Conservation (phyloP, 768 basidiomycete species). For the Mycena rebaudengoi region DNA sequence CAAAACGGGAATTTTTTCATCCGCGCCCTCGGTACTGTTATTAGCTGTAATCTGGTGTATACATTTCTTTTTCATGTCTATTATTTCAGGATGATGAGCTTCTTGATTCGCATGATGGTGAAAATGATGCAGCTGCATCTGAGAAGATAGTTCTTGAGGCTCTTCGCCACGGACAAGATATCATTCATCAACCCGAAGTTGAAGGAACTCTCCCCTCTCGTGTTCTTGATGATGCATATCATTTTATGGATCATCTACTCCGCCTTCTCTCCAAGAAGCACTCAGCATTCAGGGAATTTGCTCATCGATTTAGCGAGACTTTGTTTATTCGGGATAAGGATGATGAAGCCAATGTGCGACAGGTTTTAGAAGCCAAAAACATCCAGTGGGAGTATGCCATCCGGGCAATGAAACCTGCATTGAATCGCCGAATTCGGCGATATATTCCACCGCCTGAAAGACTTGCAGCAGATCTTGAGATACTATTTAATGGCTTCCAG, state of each 20-base stretch:
- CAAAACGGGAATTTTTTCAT: too few relatives aligned
- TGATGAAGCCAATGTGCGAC: background rate
- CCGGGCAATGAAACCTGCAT: background rate
- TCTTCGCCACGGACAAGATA: background rate
- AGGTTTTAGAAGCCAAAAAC: background rate
- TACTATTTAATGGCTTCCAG: background rate
- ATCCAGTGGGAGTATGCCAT: background rate
- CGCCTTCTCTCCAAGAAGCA: slow-evolving; percentile 1
- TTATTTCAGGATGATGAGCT: too few relatives aligned
- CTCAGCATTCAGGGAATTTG: slow-evolving; percentile 8
- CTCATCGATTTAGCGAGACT: background rate
- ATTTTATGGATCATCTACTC: background rate
- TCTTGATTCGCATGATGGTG: too few relatives aligned
- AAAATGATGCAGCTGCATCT: too few relatives aligned
- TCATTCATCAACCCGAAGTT: too few relatives aligned
- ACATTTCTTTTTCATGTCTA: too few relatives aligned
- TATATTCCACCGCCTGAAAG: background rate
- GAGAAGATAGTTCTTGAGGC: too few relatives aligned
- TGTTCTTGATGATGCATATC: background rate
- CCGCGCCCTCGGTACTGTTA: too few relatives aligned
- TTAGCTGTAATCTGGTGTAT: too few relatives aligned
- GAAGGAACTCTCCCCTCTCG: background rate
- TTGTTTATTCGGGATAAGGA: slow-evolving; percentile 4
- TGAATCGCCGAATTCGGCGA: background rate
- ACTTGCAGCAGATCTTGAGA: background rate